These are phyloP conservation scores for Artemisia argyi DNA, from an alignment of 129 eudicot species.

Conservation along the genomic window DNA sequence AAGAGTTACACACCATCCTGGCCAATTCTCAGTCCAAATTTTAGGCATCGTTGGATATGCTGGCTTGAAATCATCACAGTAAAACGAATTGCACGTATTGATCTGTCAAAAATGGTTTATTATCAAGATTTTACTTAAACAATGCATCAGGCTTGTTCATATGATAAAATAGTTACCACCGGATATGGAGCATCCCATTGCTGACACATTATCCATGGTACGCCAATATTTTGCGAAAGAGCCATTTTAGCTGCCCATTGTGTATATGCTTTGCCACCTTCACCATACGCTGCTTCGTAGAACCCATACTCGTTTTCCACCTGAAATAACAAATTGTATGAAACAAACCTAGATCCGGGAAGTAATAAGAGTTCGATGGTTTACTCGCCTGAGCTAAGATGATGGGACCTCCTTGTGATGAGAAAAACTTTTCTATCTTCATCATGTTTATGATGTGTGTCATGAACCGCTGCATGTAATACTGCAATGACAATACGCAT, in stretches of 20 bases:
- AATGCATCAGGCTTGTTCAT: neutral
- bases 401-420: conserved; percentile 98
- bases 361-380: neutral
- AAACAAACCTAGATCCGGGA: neutral
- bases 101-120: conserved; percentile 47
- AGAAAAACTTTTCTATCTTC: conserved; percentile 92
- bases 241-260: conserved; percentile 98
- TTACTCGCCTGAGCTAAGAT: conserved; percentile 90
- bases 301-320: conserved; percentile 96
- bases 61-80: conserved; percentile 78
- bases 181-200: conserved; percentile 92
- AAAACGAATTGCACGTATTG: conserved; percentile 93
- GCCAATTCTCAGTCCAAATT: conserved; percentile 98
- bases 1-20: conserved; percentile 68
- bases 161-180: conserved; percentile 52
- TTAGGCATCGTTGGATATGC: conserved; percentile 70
- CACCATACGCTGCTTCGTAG: conserved; percentile 82
- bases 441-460: conserved; percentile 77
- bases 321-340: conserved; percentile 33
- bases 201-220: conserved; percentile 98
- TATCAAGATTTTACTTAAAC: neutral
- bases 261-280: conserved; percentile 84
- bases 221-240: conserved; percentile 81
- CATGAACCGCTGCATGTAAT: conserved; percentile 90
- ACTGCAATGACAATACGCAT: conserved; percentile 40